Evolutionary conservation across 2,329 filamentous ascomycete species (phyloP), one percentile per base, ranked within the genome.

Genomic region (Alternaria incomplexa): DNA sequence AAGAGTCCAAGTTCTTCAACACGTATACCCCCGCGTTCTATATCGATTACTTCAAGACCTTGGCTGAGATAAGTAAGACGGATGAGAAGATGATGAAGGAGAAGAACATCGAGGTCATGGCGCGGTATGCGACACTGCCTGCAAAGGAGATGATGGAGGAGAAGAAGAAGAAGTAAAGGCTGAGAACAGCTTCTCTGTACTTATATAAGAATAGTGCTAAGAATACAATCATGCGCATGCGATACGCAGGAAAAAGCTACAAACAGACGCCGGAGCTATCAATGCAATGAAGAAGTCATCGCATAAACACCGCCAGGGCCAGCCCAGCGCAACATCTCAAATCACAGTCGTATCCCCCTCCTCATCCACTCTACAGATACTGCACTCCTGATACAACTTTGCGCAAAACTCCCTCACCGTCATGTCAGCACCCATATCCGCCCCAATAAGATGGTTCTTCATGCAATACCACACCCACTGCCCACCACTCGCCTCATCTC

Each of bases 1-100:
- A 85, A 66, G 85, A 86, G 64, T 83, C 85, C 4, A 82, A 81
- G 65, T 85, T 88, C 72, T 83, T 87, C 79, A 88, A 87, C 71
- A 88, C 86, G 0, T 85, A 82, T 61, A 88, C 85, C 23, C 86
- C 86, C 0, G 83, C 83, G 3, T 87, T 85, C 67, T 87, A 87
- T 68, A 85, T 88, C 65, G 84, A 86, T 61, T 87, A 87, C 68
- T 87, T 88, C 75, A 85, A 85, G 77, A 76, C 86, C 46, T 67
- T 87, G 69, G 79, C 81, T 11, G 77, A 80, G 67, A 71, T 86
- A 69, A 81, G 79, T 23, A 81, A 81, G 58, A 76, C 78, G 15
- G 83, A 83, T 52, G 81, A 81, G 66, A 77, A 78, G 64, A 80
- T 86, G 73, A 83, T 81, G 15, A 81, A 81, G 44, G 83, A 86